Percentiles rank a stretch among this genome's conserved stretches.
Conservation (phyloP, 345 rosid species). For the Hypericum androsaemum region DNA sequence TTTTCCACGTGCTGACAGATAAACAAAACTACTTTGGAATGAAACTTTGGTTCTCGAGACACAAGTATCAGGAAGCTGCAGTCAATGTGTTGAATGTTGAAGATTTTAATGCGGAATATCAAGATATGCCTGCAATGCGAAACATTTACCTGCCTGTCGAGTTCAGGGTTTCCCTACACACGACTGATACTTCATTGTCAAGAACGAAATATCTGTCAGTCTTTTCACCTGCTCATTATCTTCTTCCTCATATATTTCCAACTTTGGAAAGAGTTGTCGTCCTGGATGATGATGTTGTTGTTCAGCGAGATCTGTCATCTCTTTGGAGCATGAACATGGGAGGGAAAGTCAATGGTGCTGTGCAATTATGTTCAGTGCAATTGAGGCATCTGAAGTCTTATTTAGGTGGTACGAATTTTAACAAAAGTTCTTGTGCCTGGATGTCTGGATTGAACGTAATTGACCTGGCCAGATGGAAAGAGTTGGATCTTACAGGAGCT, state of each 20-base stretch:
- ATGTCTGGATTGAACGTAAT: conserved; percentile 85
- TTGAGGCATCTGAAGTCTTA: conserved; percentile 51
- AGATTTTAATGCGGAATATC: conserved; percentile 24
- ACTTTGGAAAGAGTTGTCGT: conserved; percentile 59
- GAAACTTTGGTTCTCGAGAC: conserved; percentile 21
- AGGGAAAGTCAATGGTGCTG: conserved; percentile 79
- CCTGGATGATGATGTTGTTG: conserved; percentile 87
- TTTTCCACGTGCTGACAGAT: conserved; percentile 28
- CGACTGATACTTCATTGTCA: conserved; percentile 25
- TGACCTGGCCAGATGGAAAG: conserved; percentile 76
- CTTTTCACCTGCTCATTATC: conserved; percentile 72
- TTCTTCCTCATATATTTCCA: conserved; percentile 65
- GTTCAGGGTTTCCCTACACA: conserved; percentile 55
- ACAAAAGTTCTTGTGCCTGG: conserved; percentile 59
- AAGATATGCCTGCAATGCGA: conserved; percentile 31
- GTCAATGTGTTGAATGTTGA: conserved; percentile 22
- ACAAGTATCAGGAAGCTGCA: conserved; percentile 16
- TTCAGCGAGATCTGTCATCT: conserved; percentile 67
- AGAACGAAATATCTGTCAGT: conserved; percentile 61
- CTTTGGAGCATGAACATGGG: conserved; percentile 69
- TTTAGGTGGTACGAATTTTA: conserved; percentile 33
- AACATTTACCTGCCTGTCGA: conserved; percentile 63
- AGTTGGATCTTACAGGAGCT: conserved; percentile 40
- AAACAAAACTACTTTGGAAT: conserved; percentile 23
- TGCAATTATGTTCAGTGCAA: conserved; percentile 56